Evolutionary conservation across 106 monocot genomes (phyloP).

Genomic region (Dioscorea dumetorum): DNA sequence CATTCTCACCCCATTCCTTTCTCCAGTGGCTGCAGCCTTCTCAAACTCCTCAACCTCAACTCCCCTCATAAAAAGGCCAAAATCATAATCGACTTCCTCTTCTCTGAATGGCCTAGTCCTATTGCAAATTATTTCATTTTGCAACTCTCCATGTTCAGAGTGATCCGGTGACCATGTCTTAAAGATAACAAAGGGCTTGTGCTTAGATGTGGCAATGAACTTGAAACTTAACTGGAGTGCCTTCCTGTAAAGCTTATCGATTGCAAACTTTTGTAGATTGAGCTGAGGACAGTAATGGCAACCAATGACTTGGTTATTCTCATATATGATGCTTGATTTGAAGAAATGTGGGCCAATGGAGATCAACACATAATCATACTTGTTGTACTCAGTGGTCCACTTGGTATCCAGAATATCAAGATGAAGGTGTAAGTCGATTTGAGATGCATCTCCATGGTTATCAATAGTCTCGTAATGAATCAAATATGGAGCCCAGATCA

Average conservation of each 20-base stretch:
- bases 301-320: constrained; percentile 11
- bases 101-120: constrained; percentile 35
- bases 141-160: constrained; percentile 65
- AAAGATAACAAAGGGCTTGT: constrained; percentile 46
- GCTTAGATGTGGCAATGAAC: constrained; percentile 21
- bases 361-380: too few species aligned
- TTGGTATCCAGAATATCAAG: constrained; percentile 28
- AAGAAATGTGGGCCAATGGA: too few species aligned
- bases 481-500: constrained; percentile 52
- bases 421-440: constrained; percentile 18
- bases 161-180: constrained; percentile 67
- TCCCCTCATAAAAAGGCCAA: constrained; percentile 19
- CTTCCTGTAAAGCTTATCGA: constrained; percentile 26
- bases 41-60: too few species aligned
- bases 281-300: constrained; percentile 35
- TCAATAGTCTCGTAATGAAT: constrained; percentile 28
- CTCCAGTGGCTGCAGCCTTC: too few species aligned
- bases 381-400: too few species aligned
- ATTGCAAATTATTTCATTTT: constrained; percentile 44
- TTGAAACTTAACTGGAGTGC: constrained; percentile 21
- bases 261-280: constrained; percentile 29
- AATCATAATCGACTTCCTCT: constrained; percentile 23
- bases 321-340: too few species aligned
- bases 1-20: too few species aligned
- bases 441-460: not conserved